These are phyloP conservation scores for Xylaria scruposa DNA, from an alignment of 495 filamentous ascomycete species.

Conservation along the genomic window DNA sequence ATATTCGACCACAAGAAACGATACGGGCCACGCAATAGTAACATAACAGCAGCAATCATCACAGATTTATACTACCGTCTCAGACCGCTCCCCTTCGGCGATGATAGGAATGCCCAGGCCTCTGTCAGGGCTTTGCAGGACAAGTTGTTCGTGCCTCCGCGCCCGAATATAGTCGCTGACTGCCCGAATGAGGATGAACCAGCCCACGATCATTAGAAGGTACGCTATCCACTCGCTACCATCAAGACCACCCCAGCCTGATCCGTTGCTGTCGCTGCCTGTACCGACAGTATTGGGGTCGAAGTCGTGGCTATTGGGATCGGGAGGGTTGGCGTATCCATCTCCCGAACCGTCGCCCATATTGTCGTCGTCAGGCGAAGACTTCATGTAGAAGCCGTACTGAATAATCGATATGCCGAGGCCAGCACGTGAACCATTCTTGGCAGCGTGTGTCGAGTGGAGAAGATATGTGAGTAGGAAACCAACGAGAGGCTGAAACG, in stretches of 20 bases:
- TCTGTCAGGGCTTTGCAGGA: slow-evolving; percentile 91
- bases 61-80: slow-evolving; percentile 74
- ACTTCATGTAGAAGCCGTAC: slow-evolving; percentile 93
- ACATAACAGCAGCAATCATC: not conserved
- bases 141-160: slow-evolving; percentile 87
- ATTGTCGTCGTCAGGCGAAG: slow-evolving; percentile 50
- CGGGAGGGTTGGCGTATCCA: slow-evolving; percentile 68
- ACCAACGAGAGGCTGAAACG: slow-evolving; percentile 88
- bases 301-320: slow-evolving; percentile 91
- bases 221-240: slow-evolving; percentile 92
- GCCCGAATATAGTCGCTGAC: slow-evolving; percentile 88
- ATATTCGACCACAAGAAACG: slow-evolving; percentile 5
- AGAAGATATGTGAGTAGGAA: slow-evolving; percentile 98
- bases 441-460: slow-evolving; percentile 96
- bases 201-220: slow-evolving; percentile 93
- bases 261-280: slow-evolving; percentile 43
- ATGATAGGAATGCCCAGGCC: slow-evolving; percentile 87
- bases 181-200: slow-evolving; percentile 93
- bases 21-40: not conserved
- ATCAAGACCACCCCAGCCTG: slow-evolving; percentile 58
- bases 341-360: slow-evolving; percentile 58
- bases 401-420: slow-evolving; percentile 96
- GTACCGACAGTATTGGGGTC: slow-evolving; percentile 69
- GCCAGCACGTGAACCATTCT: slow-evolving; percentile 93
- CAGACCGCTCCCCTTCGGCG: slow-evolving; percentile 82